phyloP scores from a whole-genome alignment of 805 yeast genomes.

The Priceomyces haplophilus region DNA sequence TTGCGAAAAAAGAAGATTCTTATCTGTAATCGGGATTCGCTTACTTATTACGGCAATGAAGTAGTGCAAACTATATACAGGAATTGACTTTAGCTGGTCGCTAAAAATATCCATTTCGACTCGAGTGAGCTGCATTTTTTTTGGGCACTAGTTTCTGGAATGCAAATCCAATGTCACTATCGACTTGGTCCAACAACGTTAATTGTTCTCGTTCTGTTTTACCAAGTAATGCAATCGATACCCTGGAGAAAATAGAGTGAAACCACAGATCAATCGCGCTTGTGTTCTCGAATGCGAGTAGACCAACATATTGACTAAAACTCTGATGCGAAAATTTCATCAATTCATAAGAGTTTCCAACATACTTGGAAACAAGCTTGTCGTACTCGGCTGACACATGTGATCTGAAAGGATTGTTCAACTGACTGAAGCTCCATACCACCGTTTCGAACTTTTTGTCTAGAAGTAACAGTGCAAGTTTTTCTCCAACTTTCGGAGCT shows the following conservation, averaged over 20 bases:
- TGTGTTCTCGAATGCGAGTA: constrained; percentile 9
- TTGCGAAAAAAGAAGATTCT: background rate
- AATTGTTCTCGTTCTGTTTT: constrained; percentile 1
- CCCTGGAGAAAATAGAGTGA: constrained; percentile 4
- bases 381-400: constrained; percentile 1
- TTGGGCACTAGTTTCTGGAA: constrained; percentile 1
- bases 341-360: constrained; percentile 9
- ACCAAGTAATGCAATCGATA: background rate
- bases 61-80: background rate
- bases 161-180: background rate
- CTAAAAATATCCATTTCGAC: background rate
- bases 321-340: constrained; percentile 13
- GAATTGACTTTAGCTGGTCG: background rate
- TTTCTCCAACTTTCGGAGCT: constrained; percentile 4
- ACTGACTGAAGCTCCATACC: constrained; percentile 8
- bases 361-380: constrained; percentile 4
- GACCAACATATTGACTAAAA: constrained; percentile 21
- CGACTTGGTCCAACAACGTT: background rate
- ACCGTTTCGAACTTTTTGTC: constrained; percentile 15
- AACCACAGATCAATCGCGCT: constrained; percentile 14
- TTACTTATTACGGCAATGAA: background rate
- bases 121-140: background rate
- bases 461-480: constrained; percentile 4
- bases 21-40: background rate
- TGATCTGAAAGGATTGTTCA: constrained; percentile 12